Conservation (phyloP, 306 rosid species). For the Begonia loranthoides region DNA sequence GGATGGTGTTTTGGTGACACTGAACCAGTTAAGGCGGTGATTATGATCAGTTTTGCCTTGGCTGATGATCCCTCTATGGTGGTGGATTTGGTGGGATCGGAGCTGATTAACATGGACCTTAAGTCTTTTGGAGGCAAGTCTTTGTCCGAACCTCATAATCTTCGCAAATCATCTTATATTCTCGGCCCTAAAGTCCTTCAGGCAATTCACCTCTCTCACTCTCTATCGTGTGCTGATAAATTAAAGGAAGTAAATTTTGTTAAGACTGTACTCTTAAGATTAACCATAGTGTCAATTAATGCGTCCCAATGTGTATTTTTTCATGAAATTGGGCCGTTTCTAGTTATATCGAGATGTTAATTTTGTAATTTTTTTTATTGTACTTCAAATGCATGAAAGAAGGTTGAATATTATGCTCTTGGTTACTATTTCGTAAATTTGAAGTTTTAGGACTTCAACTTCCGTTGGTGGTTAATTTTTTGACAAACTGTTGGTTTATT, state of each 20-base stretch:
- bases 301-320: too few species aligned
- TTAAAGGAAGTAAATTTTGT: conserved; percentile 1
- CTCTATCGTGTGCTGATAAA: neutral
- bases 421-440: too few species aligned
- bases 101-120: conserved; percentile 62
- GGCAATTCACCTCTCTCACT: conserved; percentile 21
- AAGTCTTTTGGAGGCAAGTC: conserved; percentile 48
- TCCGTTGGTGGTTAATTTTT: too few species aligned
- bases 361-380: too few species aligned
- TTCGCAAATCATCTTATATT: conserved; percentile 41
- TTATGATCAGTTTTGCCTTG: conserved; percentile 35
- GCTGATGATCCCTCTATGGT: conserved; percentile 31
- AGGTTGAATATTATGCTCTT: too few species aligned
- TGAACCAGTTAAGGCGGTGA: conserved; percentile 31
- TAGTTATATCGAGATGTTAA: too few species aligned
- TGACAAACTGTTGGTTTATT: too few species aligned
- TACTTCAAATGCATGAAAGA: too few species aligned
- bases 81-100: conserved; percentile 36
- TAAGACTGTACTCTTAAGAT: conserved; percentile 1
- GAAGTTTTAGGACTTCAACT: too few species aligned
- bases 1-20: conserved; percentile 59
- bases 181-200: conserved; percentile 70
- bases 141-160: conserved; percentile 42
- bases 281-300: too few species aligned
- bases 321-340: too few species aligned